These are phyloP conservation scores for Pseudoscleropodium purum DNA, from an alignment of 225 moss, liverwort and hornwort genomes.

Conservation along the genomic window DNA sequence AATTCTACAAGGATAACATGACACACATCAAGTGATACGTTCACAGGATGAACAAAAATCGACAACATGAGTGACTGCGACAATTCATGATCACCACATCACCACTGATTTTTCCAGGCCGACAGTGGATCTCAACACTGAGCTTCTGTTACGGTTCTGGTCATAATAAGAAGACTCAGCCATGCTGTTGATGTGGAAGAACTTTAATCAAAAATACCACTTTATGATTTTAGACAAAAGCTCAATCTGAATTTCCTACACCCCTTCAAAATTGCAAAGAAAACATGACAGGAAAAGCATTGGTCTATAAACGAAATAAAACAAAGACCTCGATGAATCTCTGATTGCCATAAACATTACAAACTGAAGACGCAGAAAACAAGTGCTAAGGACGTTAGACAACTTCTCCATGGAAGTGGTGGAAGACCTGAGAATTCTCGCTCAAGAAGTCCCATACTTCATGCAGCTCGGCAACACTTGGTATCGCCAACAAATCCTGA, in stretches of 20 bases:
- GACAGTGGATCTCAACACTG: slow-evolving; percentile 27
- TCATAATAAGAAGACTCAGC: slow-evolving; percentile 11
- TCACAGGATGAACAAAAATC: background rate
- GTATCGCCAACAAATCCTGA: slow-evolving; percentile 55
- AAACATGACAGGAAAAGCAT: background rate
- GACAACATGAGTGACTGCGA: slow-evolving; percentile 9
- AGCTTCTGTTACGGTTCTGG: slow-evolving; percentile 19
- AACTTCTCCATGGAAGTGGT: background rate
- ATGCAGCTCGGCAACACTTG: slow-evolving; percentile 56
- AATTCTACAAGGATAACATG: slow-evolving; percentile 3
- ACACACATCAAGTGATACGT: background rate
- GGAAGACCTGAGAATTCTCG: slow-evolving; percentile 42
- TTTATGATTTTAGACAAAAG: background rate
- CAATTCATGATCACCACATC: background rate
- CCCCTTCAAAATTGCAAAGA: slow-evolving; percentile 8
- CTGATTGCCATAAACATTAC: background rate
- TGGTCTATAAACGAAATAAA: background rate
- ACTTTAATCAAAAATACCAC: slow-evolving; percentile 18
- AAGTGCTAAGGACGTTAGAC: background rate
- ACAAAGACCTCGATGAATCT: background rate
- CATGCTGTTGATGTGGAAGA: slow-evolving; percentile 12
- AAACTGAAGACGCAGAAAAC: background rate
- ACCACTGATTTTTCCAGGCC: slow-evolving; percentile 11
- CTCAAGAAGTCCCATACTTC: slow-evolving; percentile 64
- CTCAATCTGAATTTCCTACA: slow-evolving; percentile 14